A percentile compares a stretch with the other conserved stretches of the same genome.
These are phyloP conservation scores for Pythium aquatile DNA, from an alignment of 352 stramenopile species.

Conservation along the genomic window DNA sequence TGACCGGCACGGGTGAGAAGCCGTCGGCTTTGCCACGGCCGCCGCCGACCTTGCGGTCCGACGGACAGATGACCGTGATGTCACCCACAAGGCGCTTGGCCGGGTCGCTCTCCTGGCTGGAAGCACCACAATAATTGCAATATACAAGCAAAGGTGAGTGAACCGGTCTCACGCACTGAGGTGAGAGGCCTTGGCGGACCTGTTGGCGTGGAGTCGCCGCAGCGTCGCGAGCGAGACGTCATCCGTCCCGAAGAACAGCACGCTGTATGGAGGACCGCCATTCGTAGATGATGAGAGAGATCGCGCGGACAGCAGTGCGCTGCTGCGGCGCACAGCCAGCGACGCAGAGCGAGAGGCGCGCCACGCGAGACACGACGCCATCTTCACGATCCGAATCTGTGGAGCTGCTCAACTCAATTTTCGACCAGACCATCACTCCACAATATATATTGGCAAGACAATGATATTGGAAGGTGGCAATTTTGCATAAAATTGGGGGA, in stretches of 20 bases:
- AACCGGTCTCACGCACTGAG: not conserved
- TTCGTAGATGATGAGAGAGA: conserved; percentile 3
- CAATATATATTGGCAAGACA: not conserved
- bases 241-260: conserved; percentile 87
- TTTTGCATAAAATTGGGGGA: not conserved
- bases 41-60: conserved; percentile 77
- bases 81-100: conserved; percentile 39
- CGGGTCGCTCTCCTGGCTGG: conserved; percentile 29
- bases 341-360: not conserved
- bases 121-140: not conserved
- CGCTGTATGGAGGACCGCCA: conserved; percentile 33
- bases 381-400: not conserved
- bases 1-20: conserved; percentile 61
- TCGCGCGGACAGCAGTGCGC: conserved; percentile 2
- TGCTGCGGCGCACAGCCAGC: not conserved
- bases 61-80: conserved; percentile 78
- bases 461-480: not conserved
- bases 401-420: not conserved
- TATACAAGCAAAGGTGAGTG: not conserved
- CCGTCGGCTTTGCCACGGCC: conserved; percentile 47
- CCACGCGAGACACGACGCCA: not conserved
- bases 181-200: conserved; percentile 25
- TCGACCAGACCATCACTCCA: not conserved
- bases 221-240: conserved; percentile 83
- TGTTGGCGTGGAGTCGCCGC: conserved; percentile 61